Evolutionary conservation across 2,329 filamentous ascomycete species (phyloP), one percentile per base, ranked within the genome.

Genomic region (Fusarium sacchari): DNA sequence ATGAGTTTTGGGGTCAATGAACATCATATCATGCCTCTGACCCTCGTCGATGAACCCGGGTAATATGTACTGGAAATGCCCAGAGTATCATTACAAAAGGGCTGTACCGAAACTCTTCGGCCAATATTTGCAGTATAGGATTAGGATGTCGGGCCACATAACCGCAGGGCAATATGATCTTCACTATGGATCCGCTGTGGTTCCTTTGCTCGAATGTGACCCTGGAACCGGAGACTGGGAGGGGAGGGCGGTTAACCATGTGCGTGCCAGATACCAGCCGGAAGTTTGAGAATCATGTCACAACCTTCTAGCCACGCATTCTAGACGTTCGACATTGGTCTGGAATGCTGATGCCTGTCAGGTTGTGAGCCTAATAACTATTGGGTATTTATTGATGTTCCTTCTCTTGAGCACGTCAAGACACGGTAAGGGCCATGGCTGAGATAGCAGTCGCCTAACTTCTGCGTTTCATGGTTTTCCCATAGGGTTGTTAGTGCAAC

Each of bases 381-480:
- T 24, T n/a, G 26, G 12, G 36, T 26, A 37, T 46, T 40, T 26
- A 37, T 46, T 40, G 43, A 32, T 46, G 11, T n/a, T 50, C 24
- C 39, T 28, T 30, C 40, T 34, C 65, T 43, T 50, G 39, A 22
- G 36, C 30, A 42, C 34, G 30, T 52, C 40, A 30, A 12, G 34
- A 34, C 28, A 34, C 28, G 26, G 15, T 26, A 61, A 40, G 46
- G 57, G 40, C 46, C 28, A 30, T 60, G 44, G 20, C 40, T 67
- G 15, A 62, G 24, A 49, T 42, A 32, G n/a, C 30, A 34, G 39
- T 53, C 64, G 57, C 32, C 64, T 44, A 56, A 53, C 32, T 37
- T 40, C 53, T 47, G 63, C n/a, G 71, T 74, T 72, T 74, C 62
- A 73, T 63, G 50, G 47, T 39, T 30, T 40, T 60, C 26, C 30